phyloP scores from a whole-genome alignment of 805 yeast species.

The Candida argentea region DNA sequence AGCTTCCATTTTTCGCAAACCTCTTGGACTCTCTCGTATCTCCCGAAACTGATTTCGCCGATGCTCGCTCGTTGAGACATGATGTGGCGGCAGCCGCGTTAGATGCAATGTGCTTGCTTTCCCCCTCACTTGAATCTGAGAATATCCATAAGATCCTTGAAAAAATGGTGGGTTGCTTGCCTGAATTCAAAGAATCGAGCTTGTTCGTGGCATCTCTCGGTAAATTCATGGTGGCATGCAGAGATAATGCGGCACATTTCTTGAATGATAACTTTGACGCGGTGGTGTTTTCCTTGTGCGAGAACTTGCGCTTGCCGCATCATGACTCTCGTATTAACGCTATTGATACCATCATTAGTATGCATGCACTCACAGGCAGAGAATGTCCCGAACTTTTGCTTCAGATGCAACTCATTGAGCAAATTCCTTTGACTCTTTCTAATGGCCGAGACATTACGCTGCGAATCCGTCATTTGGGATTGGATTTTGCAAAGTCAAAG shows the following conservation, averaged over 20 bases:
- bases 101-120: conserved; percentile 17
- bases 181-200: conserved; percentile 22
- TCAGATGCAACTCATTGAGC: conserved; percentile 53
- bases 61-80: too few species aligned
- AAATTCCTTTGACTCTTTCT: conserved; percentile 57
- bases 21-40: conserved; percentile 5
- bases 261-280: conserved; percentile 4
- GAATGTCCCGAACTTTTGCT: conserved; percentile 33
- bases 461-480: conserved; percentile 52
- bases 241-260: not conserved
- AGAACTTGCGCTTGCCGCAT: conserved; percentile 39
- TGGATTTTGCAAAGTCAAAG: conserved; percentile 28
- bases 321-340: conserved; percentile 41
- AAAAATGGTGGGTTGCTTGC: conserved; percentile 9
- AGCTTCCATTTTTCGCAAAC: conserved; percentile 9
- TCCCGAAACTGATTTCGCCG: conserved; percentile 13
- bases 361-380: conserved; percentile 10
- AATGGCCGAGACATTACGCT: conserved; percentile 67
- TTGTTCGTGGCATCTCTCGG: conserved; percentile 26
- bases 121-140: conserved; percentile 6
- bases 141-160: conserved; percentile 10
- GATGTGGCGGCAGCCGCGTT: conserved; percentile 36
- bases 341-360: conserved; percentile 33
- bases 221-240: conserved; percentile 10
- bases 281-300: conserved; percentile 7